Conservation (phyloP, 2,329 filamentous ascomycete species). For the Nigrospora osmanthi region DNA sequence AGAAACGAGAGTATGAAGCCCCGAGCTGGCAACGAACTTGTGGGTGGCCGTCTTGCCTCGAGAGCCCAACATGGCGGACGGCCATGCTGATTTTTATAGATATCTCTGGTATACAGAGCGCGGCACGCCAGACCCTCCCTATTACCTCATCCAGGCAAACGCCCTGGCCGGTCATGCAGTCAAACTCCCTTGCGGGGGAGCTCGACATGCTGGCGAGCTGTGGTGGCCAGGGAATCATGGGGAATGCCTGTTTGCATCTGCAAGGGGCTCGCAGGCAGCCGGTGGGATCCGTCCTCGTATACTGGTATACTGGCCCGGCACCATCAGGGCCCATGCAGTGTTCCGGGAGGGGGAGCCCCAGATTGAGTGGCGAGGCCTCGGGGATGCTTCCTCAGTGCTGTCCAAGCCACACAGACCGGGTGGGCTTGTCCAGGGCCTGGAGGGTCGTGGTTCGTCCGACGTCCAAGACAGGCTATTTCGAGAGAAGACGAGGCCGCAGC, state of each 20-base stretch:
- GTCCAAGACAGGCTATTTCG: too few species aligned
- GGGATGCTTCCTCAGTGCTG: not conserved
- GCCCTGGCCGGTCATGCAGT: too few species aligned
- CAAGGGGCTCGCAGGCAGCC: not conserved
- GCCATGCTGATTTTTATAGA: too few species aligned
- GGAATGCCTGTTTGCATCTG: not conserved
- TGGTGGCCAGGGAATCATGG: not conserved
- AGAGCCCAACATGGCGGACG: not conserved
- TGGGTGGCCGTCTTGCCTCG: not conserved
- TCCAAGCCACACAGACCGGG: too few species aligned
- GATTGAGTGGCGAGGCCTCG: not conserved
- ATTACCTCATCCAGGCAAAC: too few species aligned
- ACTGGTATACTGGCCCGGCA: not conserved
- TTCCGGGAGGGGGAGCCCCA: not conserved
- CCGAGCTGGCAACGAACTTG: slow-evolving; percentile 5
- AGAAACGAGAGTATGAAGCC: slow-evolving; percentile 16
- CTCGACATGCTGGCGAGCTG: not conserved
- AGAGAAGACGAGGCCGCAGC: too few species aligned
- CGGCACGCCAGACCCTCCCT: too few species aligned
- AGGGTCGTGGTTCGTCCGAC: too few species aligned
- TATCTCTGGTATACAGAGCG: too few species aligned
- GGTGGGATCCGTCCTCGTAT: not conserved
- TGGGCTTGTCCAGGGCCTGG: too few species aligned
- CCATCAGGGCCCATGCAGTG: not conserved
- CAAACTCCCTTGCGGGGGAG: not conserved